Evolutionary conservation across 2,329 filamentous ascomycete species (phyloP).

Genomic region (Paracamarosporium sp.): DNA sequence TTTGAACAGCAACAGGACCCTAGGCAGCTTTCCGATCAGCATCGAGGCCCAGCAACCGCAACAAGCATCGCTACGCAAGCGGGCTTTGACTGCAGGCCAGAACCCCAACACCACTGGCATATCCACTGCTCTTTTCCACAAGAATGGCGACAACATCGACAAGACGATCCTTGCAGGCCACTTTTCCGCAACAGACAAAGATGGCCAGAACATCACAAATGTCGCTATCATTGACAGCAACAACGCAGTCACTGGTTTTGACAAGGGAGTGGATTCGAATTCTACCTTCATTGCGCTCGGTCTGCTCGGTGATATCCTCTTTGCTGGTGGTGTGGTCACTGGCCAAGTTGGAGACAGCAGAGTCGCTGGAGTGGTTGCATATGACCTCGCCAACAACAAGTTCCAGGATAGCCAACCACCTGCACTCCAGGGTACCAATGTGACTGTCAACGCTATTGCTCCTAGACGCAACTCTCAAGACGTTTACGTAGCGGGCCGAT

Average conservation of each 20-base stretch:
- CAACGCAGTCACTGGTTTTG: conserved; percentile 73
- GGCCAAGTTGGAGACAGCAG: conserved; percentile 69
- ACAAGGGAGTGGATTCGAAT: conserved; percentile 68
- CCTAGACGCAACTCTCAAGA: conserved; percentile 73
- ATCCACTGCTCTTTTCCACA: conserved; percentile 80
- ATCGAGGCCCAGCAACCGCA: conserved; percentile 35
- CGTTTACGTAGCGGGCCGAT: conserved; percentile 86
- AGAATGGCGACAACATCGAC: conserved; percentile 68
- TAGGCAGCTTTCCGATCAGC: conserved; percentile 54
- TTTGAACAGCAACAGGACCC: conserved; percentile 53
- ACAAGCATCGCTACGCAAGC: conserved; percentile 46
- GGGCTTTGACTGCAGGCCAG: conserved; percentile 49
- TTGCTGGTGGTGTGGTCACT: conserved; percentile 80
- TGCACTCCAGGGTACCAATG: conserved; percentile 71
- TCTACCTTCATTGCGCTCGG: conserved; percentile 78
- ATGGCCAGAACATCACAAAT: conserved; percentile 78
- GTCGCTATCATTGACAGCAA: conserved; percentile 81
- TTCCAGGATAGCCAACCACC: conserved; percentile 75
- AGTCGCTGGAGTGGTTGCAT: conserved; percentile 79
- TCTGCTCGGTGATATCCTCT: conserved; percentile 62
- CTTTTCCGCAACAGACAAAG: conserved; percentile 73
- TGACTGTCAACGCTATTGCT: conserved; percentile 78
- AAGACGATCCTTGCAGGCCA: conserved; percentile 88
- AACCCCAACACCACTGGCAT: conserved; percentile 68
- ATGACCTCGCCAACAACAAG: conserved; percentile 71